A percentile compares a stretch with the other conserved stretches of the same genome.
phyloP scores from a whole-genome alignment of 176 grass and related monocot genomes.

The Lolium multiflorum region DNA sequence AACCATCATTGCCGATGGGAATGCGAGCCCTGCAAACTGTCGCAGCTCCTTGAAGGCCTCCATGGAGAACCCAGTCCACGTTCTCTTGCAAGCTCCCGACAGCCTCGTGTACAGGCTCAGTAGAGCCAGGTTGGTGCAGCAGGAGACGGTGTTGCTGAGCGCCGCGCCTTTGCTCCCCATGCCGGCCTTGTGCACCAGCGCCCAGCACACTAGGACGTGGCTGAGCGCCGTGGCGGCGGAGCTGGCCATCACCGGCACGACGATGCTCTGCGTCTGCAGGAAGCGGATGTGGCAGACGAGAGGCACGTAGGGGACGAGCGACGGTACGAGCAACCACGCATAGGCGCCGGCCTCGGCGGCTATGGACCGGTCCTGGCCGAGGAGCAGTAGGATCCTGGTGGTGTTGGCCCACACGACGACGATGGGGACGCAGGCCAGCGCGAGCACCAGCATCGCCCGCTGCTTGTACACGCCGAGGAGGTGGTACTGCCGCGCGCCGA shows the following conservation, averaged over 20 bases:
- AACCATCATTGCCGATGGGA: not conserved
- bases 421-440: conserved; percentile 45
- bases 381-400: conserved; percentile 44
- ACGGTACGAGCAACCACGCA: conserved; percentile 54
- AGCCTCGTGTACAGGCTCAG: not conserved
- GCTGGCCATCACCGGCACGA: conserved; percentile 20
- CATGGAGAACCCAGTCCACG: conserved; percentile 21
- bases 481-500: conserved; percentile 52
- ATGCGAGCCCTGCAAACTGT: not conserved
- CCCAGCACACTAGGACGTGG: not conserved
- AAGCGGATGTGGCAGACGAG: conserved; percentile 51
- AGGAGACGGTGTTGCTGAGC: not conserved
- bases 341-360: conserved; percentile 62
- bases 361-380: conserved; percentile 60
- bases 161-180: conserved; percentile 23
- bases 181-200: not conserved
- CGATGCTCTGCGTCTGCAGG: conserved; percentile 17
- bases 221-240: not conserved
- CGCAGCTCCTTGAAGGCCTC: conserved; percentile 8
- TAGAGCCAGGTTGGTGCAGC: not conserved
- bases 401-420: conserved; percentile 45
- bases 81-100: not conserved
- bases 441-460: conserved; percentile 35
- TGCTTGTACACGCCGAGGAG: conserved; percentile 44
- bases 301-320: conserved; percentile 62